Percentiles rank a stretch among this genome's conserved stretches.
phyloP scores from a whole-genome alignment of 1,284 basidiomycete species.

The Boletus sp. region DNA sequence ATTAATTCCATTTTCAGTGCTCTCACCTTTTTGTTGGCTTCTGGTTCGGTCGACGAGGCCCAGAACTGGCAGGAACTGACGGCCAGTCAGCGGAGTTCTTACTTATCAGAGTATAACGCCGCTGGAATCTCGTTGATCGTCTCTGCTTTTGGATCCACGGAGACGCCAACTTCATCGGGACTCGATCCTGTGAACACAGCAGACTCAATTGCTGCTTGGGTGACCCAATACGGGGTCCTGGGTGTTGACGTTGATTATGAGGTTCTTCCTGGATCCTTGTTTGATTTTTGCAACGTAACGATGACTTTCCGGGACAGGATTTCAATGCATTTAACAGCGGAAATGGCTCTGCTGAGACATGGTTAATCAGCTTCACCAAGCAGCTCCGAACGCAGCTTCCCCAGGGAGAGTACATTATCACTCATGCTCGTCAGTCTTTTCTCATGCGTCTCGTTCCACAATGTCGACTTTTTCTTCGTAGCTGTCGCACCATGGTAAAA shows the following conservation, averaged over 20 bases:
- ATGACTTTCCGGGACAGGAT: constrained; percentile 40
- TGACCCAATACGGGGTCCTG: constrained; percentile 50
- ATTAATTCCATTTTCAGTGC: constrained; percentile 32
- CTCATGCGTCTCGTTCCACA: neutral
- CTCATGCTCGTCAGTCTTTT: constrained; percentile 40
- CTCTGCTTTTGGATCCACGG: constrained; percentile 56
- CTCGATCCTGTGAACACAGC: constrained; percentile 47
- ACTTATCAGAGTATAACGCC: constrained; percentile 46
- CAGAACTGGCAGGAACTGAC: constrained; percentile 43
- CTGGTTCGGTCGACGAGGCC: constrained; percentile 50
- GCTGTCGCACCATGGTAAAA: constrained; percentile 38
- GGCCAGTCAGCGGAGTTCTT: constrained; percentile 37
- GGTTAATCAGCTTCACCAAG: constrained; percentile 51
- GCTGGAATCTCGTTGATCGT: constrained; percentile 55
- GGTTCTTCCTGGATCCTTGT: too few species aligned
- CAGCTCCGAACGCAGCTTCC: constrained; percentile 42
- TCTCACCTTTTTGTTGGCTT: constrained; percentile 48
- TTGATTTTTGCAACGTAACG: neutral
- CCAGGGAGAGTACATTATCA: constrained; percentile 42
- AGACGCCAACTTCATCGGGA: constrained; percentile 49
- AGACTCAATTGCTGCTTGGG: constrained; percentile 52
- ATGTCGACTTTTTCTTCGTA: constrained; percentile 15
- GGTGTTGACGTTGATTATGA: constrained; percentile 64
- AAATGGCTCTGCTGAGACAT: constrained; percentile 44
- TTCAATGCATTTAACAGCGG: constrained; percentile 48